Evolutionary conservation across 768 basidiomycete genomes (phyloP).

Genomic region (Leccinum fibrillosum): DNA sequence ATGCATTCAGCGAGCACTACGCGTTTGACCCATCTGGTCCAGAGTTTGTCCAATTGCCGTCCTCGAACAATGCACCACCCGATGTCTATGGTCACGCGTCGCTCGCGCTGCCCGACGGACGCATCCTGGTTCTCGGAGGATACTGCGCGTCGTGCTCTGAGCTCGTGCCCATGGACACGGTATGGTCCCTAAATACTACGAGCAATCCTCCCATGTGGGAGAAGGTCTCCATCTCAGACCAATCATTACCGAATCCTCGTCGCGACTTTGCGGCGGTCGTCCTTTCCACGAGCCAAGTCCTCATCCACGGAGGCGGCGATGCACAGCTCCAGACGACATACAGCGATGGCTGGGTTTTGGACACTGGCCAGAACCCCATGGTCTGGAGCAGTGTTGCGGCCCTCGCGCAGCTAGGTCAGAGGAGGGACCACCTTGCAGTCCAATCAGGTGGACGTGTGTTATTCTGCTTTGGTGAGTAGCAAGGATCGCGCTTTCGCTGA

Average conservation of each 20-base stretch:
- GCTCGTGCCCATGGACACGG: conserved; percentile 53
- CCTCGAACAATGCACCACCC: conserved; percentile 51
- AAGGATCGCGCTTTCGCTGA: background rate
- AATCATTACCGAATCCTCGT: conserved; percentile 53
- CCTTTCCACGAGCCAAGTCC: conserved; percentile 49
- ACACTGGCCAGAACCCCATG: conserved; percentile 53
- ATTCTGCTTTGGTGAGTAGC: conserved; percentile 70
- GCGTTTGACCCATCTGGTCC: conserved; percentile 49
- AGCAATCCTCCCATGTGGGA: conserved; percentile 49
- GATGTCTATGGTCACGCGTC: conserved; percentile 73
- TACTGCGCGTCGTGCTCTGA: conserved; percentile 44
- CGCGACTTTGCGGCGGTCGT: conserved; percentile 58
- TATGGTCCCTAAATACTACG: conserved; percentile 65
- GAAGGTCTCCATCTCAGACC: conserved; percentile 34
- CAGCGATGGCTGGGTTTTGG: conserved; percentile 69
- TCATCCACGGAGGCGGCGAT: conserved; percentile 81
- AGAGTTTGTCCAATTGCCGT: conserved; percentile 54
- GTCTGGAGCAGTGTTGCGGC: conserved; percentile 53
- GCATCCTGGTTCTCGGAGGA: conserved; percentile 75
- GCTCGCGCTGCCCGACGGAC: conserved; percentile 64
- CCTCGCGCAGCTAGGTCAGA: conserved; percentile 55
- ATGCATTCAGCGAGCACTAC: conserved; percentile 61
- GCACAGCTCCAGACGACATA: conserved; percentile 49
- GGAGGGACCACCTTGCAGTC: conserved; percentile 75
- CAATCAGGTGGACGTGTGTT: conserved; percentile 58